Evolutionary conservation across 305 asterid genomes (phyloP).

Genomic region (Fraxinus albicans): DNA sequence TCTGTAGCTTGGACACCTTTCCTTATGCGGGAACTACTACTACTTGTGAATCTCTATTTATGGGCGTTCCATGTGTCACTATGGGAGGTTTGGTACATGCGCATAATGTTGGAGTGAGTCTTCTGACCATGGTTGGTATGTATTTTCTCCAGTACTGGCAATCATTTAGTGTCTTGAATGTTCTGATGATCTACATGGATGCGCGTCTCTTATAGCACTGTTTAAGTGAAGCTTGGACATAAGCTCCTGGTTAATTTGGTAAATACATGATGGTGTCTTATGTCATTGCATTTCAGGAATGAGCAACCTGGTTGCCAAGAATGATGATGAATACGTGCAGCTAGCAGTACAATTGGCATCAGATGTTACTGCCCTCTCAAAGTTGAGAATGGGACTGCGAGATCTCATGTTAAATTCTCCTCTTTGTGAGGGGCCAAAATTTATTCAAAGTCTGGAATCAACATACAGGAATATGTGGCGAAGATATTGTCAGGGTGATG

Average conservation of each 20-base stretch:
- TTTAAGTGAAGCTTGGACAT: background rate
- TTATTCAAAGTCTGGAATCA: constrained; percentile 62
- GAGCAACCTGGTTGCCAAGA: constrained; percentile 66
- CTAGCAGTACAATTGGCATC: constrained; percentile 71
- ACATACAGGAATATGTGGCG: constrained; percentile 80
- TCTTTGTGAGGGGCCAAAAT: constrained; percentile 76
- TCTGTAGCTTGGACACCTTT: constrained; percentile 89
- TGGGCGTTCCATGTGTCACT: constrained; percentile 99
- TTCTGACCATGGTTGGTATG: constrained; percentile 86
- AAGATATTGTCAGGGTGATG: constrained; percentile 78
- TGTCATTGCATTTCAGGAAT: constrained; percentile 53
- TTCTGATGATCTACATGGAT: background rate
- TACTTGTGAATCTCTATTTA: constrained; percentile 93
- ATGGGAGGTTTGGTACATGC: constrained; percentile 97
- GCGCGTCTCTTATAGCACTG: background rate
- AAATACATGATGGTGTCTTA: background rate
- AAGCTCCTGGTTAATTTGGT: background rate
- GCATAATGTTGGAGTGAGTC: constrained; percentile 95
- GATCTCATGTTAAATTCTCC: constrained; percentile 87
- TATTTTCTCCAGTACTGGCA: constrained; percentile 9
- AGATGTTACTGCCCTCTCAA: constrained; percentile 70
- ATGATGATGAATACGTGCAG: constrained; percentile 89
- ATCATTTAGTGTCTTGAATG: background rate
- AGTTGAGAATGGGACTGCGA: constrained; percentile 68
- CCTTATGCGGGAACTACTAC: constrained; percentile 99